A percentile compares a stretch with the other conserved stretches of the same genome.
phyloP scores from a whole-genome alignment of 116 monocot genomes.

The Trichopus zeylanicus region DNA sequence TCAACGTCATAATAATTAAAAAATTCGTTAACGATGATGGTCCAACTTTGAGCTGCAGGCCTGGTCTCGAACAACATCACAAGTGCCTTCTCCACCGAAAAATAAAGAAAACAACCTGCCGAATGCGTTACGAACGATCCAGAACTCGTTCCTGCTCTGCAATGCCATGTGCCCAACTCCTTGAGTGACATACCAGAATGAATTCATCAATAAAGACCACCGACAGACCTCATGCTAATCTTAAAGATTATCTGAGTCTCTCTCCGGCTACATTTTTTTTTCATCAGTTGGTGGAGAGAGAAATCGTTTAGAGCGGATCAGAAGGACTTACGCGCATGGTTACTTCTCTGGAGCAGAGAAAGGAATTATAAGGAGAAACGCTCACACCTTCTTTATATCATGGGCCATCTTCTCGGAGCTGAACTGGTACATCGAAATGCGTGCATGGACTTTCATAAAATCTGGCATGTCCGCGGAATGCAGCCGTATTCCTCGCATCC shows the following conservation, averaged over 20 bases:
- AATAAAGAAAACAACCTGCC: conserved; percentile 44
- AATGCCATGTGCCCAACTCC: conserved; percentile 58
- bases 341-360: too few relatives aligned
- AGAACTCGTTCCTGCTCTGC: conserved; percentile 38
- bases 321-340: too few relatives aligned
- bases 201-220: too few relatives aligned
- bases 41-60: too few relatives aligned
- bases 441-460: conserved; percentile 49
- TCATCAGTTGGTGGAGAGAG: too few relatives aligned
- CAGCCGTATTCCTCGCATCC: conserved; percentile 16
- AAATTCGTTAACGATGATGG: too few relatives aligned
- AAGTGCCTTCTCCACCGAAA: conserved; percentile 24
- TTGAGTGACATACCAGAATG: too few relatives aligned
- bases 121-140: conserved; percentile 50
- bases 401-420: conserved; percentile 56
- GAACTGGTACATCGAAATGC: conserved; percentile 42
- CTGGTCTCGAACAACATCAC: conserved; percentile 14
- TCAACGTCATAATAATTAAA: too few relatives aligned
- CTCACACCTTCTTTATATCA: conserved; percentile 51
- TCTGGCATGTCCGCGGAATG: conserved; percentile 54
- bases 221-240: too few relatives aligned
- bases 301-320: too few relatives aligned
- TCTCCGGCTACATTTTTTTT: too few relatives aligned
- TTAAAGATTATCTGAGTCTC: too few relatives aligned
- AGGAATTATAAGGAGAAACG: background rate